Base-by-base conservation (phyloP, 345 rosid genomes). In the Salix udensis region DNA sequence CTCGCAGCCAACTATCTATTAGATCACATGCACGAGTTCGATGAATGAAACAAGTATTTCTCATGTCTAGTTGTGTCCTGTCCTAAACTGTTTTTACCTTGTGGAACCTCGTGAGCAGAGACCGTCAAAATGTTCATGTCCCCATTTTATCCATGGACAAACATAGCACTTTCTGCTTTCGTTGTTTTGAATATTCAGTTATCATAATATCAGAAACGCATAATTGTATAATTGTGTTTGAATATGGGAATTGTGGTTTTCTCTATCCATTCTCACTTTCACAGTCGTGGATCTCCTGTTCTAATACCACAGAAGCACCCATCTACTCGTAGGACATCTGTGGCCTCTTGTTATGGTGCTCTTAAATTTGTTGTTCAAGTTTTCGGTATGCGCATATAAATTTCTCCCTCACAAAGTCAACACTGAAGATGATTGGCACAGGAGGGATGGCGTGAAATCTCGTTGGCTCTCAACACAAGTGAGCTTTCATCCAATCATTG, bases 1-100 rank as follows among this genome's bases (percentile, higher is more conserved):
- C 84, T 92, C 72, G 98, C 98, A n/a, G 97, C 97, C 37, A 94
- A 94, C 84, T 90, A 91, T 79, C 94, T 92, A 77, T 77, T 92
- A 77, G 98, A 94, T 77, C 97, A 92, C 82, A 89, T 89, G 86
- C 91, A 91, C 40, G 98, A 94, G 75, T 88, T 90, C 39, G 94
- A 92, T 74, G 97, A 77, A 34, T 71, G 69, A 72, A 55, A 28
- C 65, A 24, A 34, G 53, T 42, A 24, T 62, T 42, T 50, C 48
- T 11, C 11, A 2, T 64, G 9, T 64, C 42, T 64, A 3, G 26
- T 55, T 46, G 70, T 23, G 40, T 19, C 21, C 7, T n/a, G 24
- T 18, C 31, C 44, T 31, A n/a, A 39, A 65, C 30, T 31, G 15
- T 4, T 58, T 37, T 37, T 48, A 19, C 48, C 16, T 24, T 7